Evolutionary conservation across 2,329 filamentous ascomycete genomes (phyloP), one percentile per base, ranked within the genome.

Genomic region (Rutstroemia sp.): DNA sequence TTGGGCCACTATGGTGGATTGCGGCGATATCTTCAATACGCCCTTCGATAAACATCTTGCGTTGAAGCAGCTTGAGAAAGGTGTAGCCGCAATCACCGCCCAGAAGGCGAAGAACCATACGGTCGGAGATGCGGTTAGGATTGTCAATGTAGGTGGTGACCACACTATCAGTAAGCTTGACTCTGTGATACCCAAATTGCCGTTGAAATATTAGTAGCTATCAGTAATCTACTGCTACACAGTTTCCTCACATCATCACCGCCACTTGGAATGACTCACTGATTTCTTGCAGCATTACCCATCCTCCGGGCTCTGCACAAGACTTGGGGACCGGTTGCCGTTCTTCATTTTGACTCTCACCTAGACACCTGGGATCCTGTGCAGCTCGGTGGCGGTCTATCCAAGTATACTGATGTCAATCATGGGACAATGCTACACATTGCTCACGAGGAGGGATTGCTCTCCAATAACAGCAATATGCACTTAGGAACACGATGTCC

Each of bases 401-500:
- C 65, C 0, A 67, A 68, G 17, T 63, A 68, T 27, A 56, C 65
- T 2, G 63, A 65, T 45, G 58, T 69, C 12, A 68, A 68, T 34
- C 67, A 69, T 45, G 67, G 67, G 2, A 68, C 67, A 1, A 67
- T 69, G 63, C 58, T 69, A 9, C 67, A 68, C 42, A 67, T 68
- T n/a, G 67, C 67, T 8, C 66, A 68, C 21, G 65, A 69, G 50
- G 67, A 69, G 59, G 67, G 66, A 3, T 56, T 68, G 4, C 55
- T 68, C 5, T 66, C 65, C 2, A 65, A 66, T 42, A 45, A 66
- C 34, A 65, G 64, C 51, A 68, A 67, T 17, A 68, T 68, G 65
- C 67, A 68, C 60, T 53, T 67, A 1, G 67, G 67, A 19, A 64
- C 65, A 14, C 61, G 66, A 7, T 67, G 63, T 42, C 48, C 53